Evolutionary conservation across 495 filamentous ascomycete genomes (phyloP), one percentile per base, ranked within the genome.

Genomic region (Xylaria venustula): DNA sequence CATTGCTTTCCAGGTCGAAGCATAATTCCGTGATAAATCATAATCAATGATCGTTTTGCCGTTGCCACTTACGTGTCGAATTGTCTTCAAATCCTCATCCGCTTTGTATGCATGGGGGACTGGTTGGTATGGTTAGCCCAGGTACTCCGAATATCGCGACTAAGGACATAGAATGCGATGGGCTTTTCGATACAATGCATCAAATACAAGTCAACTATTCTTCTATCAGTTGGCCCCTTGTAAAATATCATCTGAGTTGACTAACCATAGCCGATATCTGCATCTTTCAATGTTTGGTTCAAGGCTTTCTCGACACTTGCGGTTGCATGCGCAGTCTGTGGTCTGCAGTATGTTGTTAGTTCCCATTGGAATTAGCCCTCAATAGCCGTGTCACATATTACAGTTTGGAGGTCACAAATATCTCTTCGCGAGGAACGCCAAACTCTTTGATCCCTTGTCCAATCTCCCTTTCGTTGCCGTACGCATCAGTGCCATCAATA

Each of bases 361-460:
- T 54, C 34, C 34, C 22, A 19, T 54, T 54, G 20, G 22, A 54
- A 41, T 41, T 19, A 6, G 26, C 34, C 34, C 34, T 54, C 32
- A 41, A 22, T 14, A 41, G 50, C 41, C 41, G 50, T 40, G 50
- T 54, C 50, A 41, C 19, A 14, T 41, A 52, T 41, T 54, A 66
- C 69, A 74, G 59, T 62, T 79, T 79, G 15, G 74, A 70, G 3
- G 75, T 74, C 23, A 77, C 69, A 40, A 73, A 78, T 3, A 78
- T 64, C 47, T 79, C 67, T 20, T 72, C 61, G 20, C 75, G 54
- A 6, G 63, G 58, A 42, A 75, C 63, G 1, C 73, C 67, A 9
- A 65, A 67, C 54, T 75, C 74, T 19, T 71, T 72, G 62, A 77
- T 77, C 9, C 68, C 75, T 53, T 68, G 69, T 0, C 75, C 77